Conservation (phyloP, 225 moss, liverwort and hornwort genomes). For the Marchantia polymorpha region DNA sequence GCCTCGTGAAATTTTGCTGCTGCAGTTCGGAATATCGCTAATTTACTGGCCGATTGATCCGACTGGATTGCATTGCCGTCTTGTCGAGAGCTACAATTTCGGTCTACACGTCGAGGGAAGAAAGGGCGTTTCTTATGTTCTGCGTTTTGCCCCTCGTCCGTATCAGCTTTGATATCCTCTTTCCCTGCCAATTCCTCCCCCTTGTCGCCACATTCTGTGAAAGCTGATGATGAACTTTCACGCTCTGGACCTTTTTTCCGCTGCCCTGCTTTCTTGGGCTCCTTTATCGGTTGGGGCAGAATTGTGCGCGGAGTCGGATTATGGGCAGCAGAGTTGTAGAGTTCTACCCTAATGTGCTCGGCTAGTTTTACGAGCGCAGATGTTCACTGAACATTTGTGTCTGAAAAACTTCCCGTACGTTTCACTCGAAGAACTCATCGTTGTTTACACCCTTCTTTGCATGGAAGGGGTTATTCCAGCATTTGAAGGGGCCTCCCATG, state of each 20-base stretch:
- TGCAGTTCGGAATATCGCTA: background rate
- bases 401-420: background rate
- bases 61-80: background rate
- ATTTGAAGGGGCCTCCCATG: no score
- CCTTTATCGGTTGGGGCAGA: background rate
- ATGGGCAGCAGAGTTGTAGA: conserved; percentile 10
- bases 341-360: conserved; percentile 15
- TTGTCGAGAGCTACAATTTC: background rate
- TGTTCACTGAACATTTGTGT: conserved; percentile 2
- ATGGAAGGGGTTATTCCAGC: no score
- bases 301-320: conserved; percentile 10
- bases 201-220: background rate
- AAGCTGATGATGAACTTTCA: conserved; percentile 5
- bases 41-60: background rate
- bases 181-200: background rate
- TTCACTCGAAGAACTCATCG: no score
- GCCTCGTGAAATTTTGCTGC: background rate
- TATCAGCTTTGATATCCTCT: background rate
- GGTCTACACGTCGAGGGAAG: background rate
- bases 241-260: background rate
- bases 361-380: conserved; percentile 1
- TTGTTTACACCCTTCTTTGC: no score
- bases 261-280: background rate
- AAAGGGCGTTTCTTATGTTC: background rate
- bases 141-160: background rate